Evolutionary conservation across 768 basidiomycete species (phyloP).

Genomic region (Collybia nuda): DNA sequence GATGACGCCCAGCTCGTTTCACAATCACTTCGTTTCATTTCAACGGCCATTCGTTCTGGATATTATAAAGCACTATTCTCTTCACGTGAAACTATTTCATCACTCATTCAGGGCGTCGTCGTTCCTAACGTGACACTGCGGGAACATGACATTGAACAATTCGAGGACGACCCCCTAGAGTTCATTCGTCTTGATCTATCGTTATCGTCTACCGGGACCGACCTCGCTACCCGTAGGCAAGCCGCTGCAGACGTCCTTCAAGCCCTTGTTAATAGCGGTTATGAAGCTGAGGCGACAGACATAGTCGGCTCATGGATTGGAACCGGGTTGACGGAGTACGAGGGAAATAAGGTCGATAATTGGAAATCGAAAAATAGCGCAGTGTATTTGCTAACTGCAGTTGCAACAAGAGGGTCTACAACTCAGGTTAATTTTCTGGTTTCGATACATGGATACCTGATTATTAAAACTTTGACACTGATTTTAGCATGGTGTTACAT

Average conservation of each 20-base stretch:
- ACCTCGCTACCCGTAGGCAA: constrained; percentile 84
- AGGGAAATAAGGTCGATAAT: constrained; percentile 52
- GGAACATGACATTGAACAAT: constrained; percentile 90
- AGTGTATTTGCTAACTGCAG: constrained; percentile 89
- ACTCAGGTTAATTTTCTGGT: constrained; percentile 74
- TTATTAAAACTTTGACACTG: too few relatives aligned
- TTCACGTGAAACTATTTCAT: constrained; percentile 74
- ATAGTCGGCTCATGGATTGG: constrained; percentile 86
- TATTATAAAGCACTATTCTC: constrained; percentile 82
- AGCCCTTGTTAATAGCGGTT: constrained; percentile 78
- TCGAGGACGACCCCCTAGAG: constrained; percentile 96
- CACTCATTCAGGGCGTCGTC: constrained; percentile 86
- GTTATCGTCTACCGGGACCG: constrained; percentile 57
- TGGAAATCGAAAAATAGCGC: constrained; percentile 96
- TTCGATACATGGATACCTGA: too few relatives aligned
- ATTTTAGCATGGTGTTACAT: constrained; percentile 89
- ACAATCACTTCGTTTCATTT: constrained; percentile 87
- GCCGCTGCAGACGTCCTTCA: constrained; percentile 96
- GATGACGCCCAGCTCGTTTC: constrained; percentile 67
- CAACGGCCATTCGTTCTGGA: constrained; percentile 87
- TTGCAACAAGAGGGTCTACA: constrained; percentile 89
- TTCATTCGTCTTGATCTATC: constrained; percentile 88
- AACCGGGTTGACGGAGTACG: constrained; percentile 69
- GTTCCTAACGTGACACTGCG: constrained; percentile 90
- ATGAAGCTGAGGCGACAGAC: constrained; percentile 83